Base-by-base conservation (phyloP, 768 basidiomycete genomes). In the Mycena maculata region DNA sequence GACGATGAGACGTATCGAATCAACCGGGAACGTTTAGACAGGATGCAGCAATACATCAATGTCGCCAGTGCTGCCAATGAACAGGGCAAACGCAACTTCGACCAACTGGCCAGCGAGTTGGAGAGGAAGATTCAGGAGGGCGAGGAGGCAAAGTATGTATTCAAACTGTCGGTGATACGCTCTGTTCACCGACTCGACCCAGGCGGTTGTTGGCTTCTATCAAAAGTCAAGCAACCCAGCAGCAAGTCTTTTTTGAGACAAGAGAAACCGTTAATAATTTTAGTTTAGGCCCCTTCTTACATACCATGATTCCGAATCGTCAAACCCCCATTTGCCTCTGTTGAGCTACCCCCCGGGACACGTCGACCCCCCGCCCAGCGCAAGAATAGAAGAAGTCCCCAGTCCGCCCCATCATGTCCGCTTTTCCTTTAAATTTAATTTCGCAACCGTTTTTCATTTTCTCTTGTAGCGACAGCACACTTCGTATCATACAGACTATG, bases 61-160 rank as follows among this genome's bases (percentile, higher is more conserved):
- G 50, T 62, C 23, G 76, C 79, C 39, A 81, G 83, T 71, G 63
- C 64, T 31, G 74, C 79, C 67, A 86, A 87, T 59, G 83, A 85
- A 47, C 69, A 73, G 1, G 86, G 81, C 3, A 77, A 79, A 57
- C 72, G 76, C 59, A 78, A 80, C 25, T 81, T 72, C 65, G 72
- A 73, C 5, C 48, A 68, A 27, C 60, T 77, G 36, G 61, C 77
- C 53, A 70, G 73, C 59, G 76, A 84, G 52, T 73, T 84, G 27
- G 60, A 77, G 65, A 71, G 74, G 66, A 77, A 77, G 70, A 75
- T 83, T 9, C 74, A 77, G 41, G 82, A 82, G 22, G 88, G 87
- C 2, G 78, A 81, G 22, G 75, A 82, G 58, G 87, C 87, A 41
- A 78, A 81, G 86, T 76, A 63, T 69, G 61, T 66, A 74, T 66